Base-by-base conservation (phyloP, 2,329 filamentous ascomycete genomes). In the Metarhizium humberi region DNA sequence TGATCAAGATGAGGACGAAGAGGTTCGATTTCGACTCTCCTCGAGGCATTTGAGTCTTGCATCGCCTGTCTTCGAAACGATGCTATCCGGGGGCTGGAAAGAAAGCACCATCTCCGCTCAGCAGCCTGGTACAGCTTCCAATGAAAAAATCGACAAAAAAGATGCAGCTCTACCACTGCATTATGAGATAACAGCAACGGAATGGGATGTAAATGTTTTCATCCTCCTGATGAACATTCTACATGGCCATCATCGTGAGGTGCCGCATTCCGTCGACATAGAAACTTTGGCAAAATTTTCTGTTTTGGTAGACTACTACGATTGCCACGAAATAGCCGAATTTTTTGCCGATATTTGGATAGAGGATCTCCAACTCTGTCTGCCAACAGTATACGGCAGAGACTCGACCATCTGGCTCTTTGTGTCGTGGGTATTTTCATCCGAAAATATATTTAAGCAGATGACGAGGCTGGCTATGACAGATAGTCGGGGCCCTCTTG, bases 291-390 rank as follows among this genome's bases (percentile, higher is more conserved):
- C 69, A 11, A 71, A 74, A 51, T 64, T 79, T 2, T 72, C 73
- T 6, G 64, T 72, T 2, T 62, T 78, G 13, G 69, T 75, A 3
- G 71, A 77, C 57, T 71, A 70, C 38, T 75, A 75, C 57, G 63
- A 68, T 50, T 73, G 74, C 58, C 60, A 67, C 6, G 73, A 77
- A 51, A 69, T 71, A 0, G 68, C 76, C 0, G 68, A 75, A 40
- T 58, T 71, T 0, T 75, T 74, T 50, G 68, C 70, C 1, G 67
- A 72, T 13, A 64, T 66, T 7, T 77, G 76, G 76, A 66, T 76
- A 18, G 40, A 43, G 2, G 3, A 16, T 8, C 40, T 43, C 14
- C 11, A 14, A 13, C 6, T 8, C 11, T 6, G 1, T n/a, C 40
- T 43, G 40, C 40, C 40, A n/a, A 43, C 40, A 8, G 11, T 4